A percentile compares a stretch with the other conserved stretches of the same genome.
These are phyloP conservation scores for Saccharomycopsis sp. DNA, from an alignment of 805 yeast species.

Conservation along the genomic window DNA sequence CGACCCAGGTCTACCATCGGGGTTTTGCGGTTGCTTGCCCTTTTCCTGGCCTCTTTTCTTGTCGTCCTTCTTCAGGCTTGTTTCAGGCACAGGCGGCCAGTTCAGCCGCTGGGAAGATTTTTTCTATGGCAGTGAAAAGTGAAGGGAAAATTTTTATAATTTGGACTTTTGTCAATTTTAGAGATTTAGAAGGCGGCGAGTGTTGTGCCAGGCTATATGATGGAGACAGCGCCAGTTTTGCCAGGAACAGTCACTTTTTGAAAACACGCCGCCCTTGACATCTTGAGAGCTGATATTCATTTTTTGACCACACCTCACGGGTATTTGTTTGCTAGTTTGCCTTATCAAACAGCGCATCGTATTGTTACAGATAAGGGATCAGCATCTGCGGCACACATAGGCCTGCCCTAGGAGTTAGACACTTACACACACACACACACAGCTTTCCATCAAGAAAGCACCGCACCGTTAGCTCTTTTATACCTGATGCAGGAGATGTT, in stretches of 20 bases:
- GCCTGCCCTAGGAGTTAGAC: neutral
- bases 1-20: neutral
- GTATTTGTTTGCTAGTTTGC: neutral
- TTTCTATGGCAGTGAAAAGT: neutral
- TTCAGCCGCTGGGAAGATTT: neutral
- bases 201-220: neutral
- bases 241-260: neutral
- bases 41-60: neutral
- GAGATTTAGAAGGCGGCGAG: neutral
- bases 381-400: neutral
- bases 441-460: too few species aligned
- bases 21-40: neutral
- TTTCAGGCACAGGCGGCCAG: neutral
- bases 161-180: neutral
- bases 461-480: too few species aligned
- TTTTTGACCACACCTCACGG: neutral
- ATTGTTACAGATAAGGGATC: neutral
- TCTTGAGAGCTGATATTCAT: neutral
- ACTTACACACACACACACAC: too few species aligned
- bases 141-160: neutral
- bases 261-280: too few species aligned
- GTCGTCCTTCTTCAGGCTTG: neutral
- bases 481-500: neutral
- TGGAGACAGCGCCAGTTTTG: neutral
- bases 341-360: too few species aligned